These are phyloP conservation scores for Taxawa tesnikishii DNA, from an alignment of 2,329 filamentous ascomycete genomes.

Conservation along the genomic window DNA sequence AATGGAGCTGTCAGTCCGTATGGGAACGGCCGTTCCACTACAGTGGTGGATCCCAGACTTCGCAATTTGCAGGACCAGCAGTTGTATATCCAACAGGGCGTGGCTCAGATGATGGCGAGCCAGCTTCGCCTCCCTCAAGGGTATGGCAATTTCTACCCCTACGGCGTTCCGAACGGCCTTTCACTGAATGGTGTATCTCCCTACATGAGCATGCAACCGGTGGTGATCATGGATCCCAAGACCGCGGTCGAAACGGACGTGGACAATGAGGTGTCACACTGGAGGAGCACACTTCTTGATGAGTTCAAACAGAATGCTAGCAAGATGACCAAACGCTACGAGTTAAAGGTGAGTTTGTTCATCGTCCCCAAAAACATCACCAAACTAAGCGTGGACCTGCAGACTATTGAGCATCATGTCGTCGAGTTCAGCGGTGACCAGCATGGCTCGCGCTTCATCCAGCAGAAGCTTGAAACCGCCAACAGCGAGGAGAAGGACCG, in stretches of 20 bases:
- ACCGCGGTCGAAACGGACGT: slow-evolving; percentile 1
- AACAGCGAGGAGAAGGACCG: slow-evolving; percentile 94
- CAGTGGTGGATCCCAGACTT: too few relatives aligned
- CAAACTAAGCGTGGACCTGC: neutral
- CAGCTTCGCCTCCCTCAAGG: neutral
- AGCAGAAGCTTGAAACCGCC: slow-evolving; percentile 79
- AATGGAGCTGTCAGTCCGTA: too few relatives aligned
- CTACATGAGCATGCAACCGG: slow-evolving; percentile 21
- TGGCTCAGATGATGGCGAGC: too few relatives aligned
- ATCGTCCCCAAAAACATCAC: too few relatives aligned
- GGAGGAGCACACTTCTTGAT: slow-evolving; percentile 62
- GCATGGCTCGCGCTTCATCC: slow-evolving; percentile 89
- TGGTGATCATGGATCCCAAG: slow-evolving; percentile 17
- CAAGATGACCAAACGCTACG: slow-evolving; percentile 63
- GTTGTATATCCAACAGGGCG: too few relatives aligned
- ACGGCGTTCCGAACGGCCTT: slow-evolving; percentile 22
- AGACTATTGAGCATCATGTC: slow-evolving; percentile 51
- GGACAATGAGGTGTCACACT: slow-evolving; percentile 23
- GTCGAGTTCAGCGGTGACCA: slow-evolving; percentile 96
- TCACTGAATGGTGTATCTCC: slow-evolving; percentile 21
- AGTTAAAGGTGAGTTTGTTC: slow-evolving; percentile 51
- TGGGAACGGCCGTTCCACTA: too few relatives aligned
- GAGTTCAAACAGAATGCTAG: slow-evolving; percentile 67
- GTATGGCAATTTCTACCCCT: slow-evolving; percentile 15
- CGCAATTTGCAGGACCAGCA: too few relatives aligned